A percentile compares a stretch with the other conserved stretches of the same genome.
phyloP scores from a whole-genome alignment of 148 eudicot genomes.

The Hydrangea macrophylla region DNA sequence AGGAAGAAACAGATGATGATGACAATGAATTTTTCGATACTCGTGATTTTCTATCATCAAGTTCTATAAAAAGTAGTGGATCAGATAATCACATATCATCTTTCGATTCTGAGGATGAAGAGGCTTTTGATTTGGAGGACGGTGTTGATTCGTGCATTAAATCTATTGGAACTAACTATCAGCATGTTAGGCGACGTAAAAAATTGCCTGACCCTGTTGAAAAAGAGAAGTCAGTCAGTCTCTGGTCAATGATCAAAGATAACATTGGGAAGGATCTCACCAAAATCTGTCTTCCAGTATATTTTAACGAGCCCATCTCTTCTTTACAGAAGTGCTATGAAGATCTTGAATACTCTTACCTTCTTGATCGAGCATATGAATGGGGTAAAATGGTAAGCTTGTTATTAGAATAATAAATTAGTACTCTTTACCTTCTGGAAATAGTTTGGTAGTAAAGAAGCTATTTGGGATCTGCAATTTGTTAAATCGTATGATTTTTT shows the following conservation, averaged over 20 bases:
- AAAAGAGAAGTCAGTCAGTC: slow-evolving; percentile 79
- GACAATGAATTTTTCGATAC: slow-evolving; percentile 71
- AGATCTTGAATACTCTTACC: slow-evolving; percentile 80
- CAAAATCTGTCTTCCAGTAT: slow-evolving; percentile 84
- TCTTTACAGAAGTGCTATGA: slow-evolving; percentile 78
- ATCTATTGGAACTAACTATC: slow-evolving; percentile 48
- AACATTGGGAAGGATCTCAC: slow-evolving; percentile 85
- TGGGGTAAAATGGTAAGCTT: slow-evolving; percentile 67
- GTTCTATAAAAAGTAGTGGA: slow-evolving; percentile 64
- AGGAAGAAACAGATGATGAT: slow-evolving; percentile 80
- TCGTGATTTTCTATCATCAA: slow-evolving; percentile 66
- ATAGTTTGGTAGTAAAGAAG: too few relatives aligned
- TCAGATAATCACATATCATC: slow-evolving; percentile 65
- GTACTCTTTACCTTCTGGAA: too few relatives aligned
- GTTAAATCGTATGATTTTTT: too few relatives aligned
- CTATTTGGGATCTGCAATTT: too few relatives aligned
- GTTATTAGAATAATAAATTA: too few relatives aligned
- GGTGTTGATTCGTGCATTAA: slow-evolving; percentile 50
- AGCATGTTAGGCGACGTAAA: slow-evolving; percentile 63
- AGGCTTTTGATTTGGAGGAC: slow-evolving; percentile 41
- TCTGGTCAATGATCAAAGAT: slow-evolving; percentile 89
- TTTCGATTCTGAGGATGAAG: slow-evolving; percentile 66
- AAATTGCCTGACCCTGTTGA: slow-evolving; percentile 77
- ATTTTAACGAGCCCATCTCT: slow-evolving; percentile 81
- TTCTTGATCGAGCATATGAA: slow-evolving; percentile 72